Evolutionary conservation across 1,139 yeast genomes (phyloP).

Genomic region (Blastobotrys capitulatus): DNA sequence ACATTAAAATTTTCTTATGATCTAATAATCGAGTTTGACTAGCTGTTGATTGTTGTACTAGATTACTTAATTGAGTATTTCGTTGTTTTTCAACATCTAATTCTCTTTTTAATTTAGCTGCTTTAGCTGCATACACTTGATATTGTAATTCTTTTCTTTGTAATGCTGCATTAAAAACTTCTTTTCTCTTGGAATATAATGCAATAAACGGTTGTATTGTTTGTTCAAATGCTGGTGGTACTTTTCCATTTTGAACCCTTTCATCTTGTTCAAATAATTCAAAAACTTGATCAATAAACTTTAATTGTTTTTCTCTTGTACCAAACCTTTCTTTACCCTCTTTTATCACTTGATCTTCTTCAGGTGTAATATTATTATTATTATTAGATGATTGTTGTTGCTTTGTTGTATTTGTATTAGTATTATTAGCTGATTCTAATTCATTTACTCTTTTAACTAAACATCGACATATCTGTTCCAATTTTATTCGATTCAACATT

Average conservation of each 20-base stretch:
- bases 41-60: not conserved
- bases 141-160: conserved; percentile 16
- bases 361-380: not conserved
- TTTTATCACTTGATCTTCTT: no score
- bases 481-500: conserved; percentile 12
- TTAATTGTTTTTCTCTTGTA: not conserved
- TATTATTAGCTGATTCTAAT: conserved; percentile 5
- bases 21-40: not conserved
- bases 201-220: conserved; percentile 7
- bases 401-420: not conserved
- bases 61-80: not conserved
- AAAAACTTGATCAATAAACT: not conserved
- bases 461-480: conserved; percentile 14
- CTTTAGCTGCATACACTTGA: conserved; percentile 15
- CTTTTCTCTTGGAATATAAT: conserved; percentile 17
- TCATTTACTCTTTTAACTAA: conserved; percentile 8
- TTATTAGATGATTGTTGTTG: not conserved
- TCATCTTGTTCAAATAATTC: not conserved
- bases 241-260: not conserved
- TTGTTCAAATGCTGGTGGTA: not conserved
- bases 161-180: conserved; percentile 14
- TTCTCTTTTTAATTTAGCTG: conserved; percentile 10
- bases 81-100: conserved; percentile 1
- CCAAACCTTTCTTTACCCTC: no score
- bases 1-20: not conserved